Base-by-base conservation (phyloP, 2,329 filamentous ascomycete genomes). In the Stagonosporopsis chrysanthemi region DNA sequence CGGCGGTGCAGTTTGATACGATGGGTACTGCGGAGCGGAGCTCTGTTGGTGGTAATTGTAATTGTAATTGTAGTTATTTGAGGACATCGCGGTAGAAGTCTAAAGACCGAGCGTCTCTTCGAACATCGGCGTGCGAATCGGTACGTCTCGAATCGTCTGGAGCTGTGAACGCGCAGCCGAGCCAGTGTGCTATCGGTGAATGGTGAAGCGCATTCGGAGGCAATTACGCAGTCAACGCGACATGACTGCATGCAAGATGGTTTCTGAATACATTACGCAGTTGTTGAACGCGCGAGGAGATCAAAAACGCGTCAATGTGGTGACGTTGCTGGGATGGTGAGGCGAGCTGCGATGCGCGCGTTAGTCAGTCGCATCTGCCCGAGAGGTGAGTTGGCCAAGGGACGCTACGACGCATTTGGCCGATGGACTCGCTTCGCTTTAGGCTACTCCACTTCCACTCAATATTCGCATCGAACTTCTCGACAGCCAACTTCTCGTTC, bases 1-100 rank as follows among this genome's bases (percentile, higher is more conserved):
- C 14, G 66, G 46, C 6, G 69, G 62, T 33, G 66, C 63, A 9
- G 70, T 68, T 48, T 71, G 66, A 36, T 72, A 68, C 14, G 62
- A 55, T 0, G 69, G 53, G 52, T 75, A 72, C 35, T 68, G 65
- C 40, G 68, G 69, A 12, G 68, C 60, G n/a, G 70, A 64, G 51
- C 54, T 70, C 42, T 72, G 72, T 36, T 70, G 71, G 12, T 52
- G 31, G 55, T 70, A 67, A 17, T 59, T 52, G 47, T 72, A 69
- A 12, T 60, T 68, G 50, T 73, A 70, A n/a, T 63, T 65, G 56
- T 73, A 68, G 24, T 68, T 66, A 46, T 67, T 70, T 3, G 67
- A 63, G 2, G 68, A 46, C 72, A 75, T 75, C 9, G 15, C 33
- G 45, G 6, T 36, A n/a, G 41, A 33, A 9, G 11, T 3, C n/a